These are phyloP conservation scores for Xylaria venustula DNA, from an alignment of 495 filamentous ascomycete genomes.

Conservation along the genomic window DNA sequence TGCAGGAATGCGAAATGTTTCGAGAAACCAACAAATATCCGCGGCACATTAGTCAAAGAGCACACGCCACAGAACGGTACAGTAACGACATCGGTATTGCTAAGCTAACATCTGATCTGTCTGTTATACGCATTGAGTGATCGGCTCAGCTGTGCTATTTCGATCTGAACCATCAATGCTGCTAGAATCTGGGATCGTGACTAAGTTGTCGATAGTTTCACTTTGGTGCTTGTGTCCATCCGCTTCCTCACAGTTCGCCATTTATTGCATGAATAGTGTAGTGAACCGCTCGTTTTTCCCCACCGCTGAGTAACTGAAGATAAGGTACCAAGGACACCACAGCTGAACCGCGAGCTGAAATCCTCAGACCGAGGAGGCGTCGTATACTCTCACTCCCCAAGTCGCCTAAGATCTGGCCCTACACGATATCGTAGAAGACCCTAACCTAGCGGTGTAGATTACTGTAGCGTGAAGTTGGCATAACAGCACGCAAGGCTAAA, in stretches of 20 bases:
- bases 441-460: background rate
- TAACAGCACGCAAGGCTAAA: background rate
- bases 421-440: background rate
- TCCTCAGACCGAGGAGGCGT: slow-evolving; percentile 1
- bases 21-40: slow-evolving; percentile 2
- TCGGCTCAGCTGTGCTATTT: background rate
- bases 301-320: background rate
- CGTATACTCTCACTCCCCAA: background rate
- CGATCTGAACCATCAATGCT: background rate
- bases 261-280: background rate
- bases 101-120: too few species aligned
- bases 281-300: background rate
- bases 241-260: background rate
- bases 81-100: too few species aligned
- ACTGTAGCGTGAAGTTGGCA: background rate
- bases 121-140: background rate
- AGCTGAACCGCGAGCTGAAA: slow-evolving; percentile 3
- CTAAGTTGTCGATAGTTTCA: background rate
- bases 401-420: background rate
- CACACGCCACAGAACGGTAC: background rate
- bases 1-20: background rate
- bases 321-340: background rate
- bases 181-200: background rate
- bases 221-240: too few species aligned
- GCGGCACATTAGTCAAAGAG: background rate